Conservation (phyloP, 2,329 filamentous ascomycete genomes). For the Aureobasidium subglaciale region DNA sequence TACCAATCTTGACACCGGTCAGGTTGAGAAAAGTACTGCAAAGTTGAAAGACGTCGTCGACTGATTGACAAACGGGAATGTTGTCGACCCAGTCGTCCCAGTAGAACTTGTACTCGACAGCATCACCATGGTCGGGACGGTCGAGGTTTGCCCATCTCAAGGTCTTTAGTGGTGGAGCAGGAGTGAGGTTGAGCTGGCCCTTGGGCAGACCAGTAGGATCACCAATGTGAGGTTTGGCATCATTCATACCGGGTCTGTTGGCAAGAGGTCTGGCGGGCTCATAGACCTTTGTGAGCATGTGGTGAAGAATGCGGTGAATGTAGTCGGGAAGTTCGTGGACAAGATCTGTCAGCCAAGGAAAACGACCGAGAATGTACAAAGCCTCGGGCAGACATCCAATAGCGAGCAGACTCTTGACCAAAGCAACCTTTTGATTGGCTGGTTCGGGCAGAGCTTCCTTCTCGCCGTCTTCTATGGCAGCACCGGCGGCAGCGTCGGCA, state of each 20-base stretch:
- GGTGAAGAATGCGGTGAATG: conserved; percentile 77
- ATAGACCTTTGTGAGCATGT: conserved; percentile 73
- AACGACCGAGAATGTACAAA: conserved; percentile 82
- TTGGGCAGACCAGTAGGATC: conserved; percentile 65
- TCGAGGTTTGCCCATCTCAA: conserved; percentile 82
- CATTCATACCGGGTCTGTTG: conserved; percentile 36
- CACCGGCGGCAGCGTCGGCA: conserved; percentile 29
- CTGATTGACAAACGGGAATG: conserved; percentile 78
- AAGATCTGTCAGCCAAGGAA: conserved; percentile 84
- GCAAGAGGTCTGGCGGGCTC: conserved; percentile 43
- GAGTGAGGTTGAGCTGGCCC: conserved; percentile 56
- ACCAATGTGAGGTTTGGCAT: conserved; percentile 42
- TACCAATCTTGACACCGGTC: conserved; percentile 82
- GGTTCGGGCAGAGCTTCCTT: conserved; percentile 57
- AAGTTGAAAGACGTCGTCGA: conserved; percentile 84
- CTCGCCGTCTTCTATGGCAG: conserved; percentile 26
- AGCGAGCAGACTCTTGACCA: conserved; percentile 77
- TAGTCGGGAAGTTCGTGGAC: conserved; percentile 74
- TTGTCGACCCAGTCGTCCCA: conserved; percentile 97
- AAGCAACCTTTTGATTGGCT: conserved; percentile 76
- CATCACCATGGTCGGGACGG: conserved; percentile 63
- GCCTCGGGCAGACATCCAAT: conserved; percentile 91
- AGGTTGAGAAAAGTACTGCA: conserved; percentile 78
- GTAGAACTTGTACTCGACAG: conserved; percentile 81
- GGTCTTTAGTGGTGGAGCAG: conserved; percentile 56